Evolutionary conservation across 208 protist species (phyloP), one percentile per base, ranked within the genome.

Genomic region (Jaenimonas drosophilae): DNA sequence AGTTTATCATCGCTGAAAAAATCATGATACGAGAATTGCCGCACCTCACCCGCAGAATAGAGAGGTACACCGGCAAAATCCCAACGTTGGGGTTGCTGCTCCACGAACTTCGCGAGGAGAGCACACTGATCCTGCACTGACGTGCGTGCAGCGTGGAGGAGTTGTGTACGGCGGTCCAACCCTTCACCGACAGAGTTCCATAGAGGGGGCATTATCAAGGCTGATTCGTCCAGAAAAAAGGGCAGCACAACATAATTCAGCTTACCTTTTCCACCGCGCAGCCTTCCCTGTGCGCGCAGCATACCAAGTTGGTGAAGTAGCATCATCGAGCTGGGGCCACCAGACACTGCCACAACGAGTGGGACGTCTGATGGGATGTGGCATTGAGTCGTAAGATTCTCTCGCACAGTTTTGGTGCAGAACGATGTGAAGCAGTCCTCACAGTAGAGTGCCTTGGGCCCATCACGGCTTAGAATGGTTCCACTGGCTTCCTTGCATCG

Each of bases 191-290:
- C 3, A 14, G 11, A 37, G 23, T 19, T 7, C 40, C 40, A 0
- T 9, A 30, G 7, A 12, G 64, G 53, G 3, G 69, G 74, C 5
- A 74, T 19, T 0, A 92, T 29, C 4, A 92, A 64, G 41, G 71
- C 79, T 0, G 61, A 59, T 54, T 92, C 84, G 3, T 60, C 51
- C 14, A 92, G 50, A 49, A 89, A 69, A 47, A 93, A 71, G 2
- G 76, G 77, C 25, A 82, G 43, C 0, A 89, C 29, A 1, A 42
- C 29, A 21, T 84, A 76, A 6, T 27, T 27, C 23, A 71, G 12
- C 21, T 43, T 5, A 6, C 51, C 59, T 12, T 38, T 25, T 9
- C 46, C 52, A 3, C 16, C 51, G 1, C 70, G 59, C 4, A 64
- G 2, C 2, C 26, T 49, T 30, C 68, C 64, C 28, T 61, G 55